These are phyloP conservation scores for Plasmodium coatneyi DNA, from an alignment of 169 alveolate species.

Conservation along the genomic window DNA sequence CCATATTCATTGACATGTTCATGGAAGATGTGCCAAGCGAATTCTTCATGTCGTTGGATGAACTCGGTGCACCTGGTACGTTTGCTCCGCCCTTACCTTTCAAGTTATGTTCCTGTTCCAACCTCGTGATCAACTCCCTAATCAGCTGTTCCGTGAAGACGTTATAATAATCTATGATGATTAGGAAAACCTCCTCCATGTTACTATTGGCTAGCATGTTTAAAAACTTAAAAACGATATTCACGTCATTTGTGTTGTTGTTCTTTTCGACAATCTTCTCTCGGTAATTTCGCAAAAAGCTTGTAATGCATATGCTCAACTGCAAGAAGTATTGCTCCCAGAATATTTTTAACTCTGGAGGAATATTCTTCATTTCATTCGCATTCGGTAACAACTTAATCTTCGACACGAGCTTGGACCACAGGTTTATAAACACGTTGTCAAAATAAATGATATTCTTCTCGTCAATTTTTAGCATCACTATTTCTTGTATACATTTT, in stretches of 20 bases:
- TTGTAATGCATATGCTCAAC: constrained; percentile 86
- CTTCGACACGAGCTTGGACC: constrained; percentile 86
- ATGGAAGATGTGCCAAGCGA: neutral
- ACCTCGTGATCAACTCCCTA: constrained; percentile 85
- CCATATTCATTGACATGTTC: neutral
- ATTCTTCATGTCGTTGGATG: constrained; percentile 22
- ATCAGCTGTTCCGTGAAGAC: constrained; percentile 89
- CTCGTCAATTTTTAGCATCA: constrained; percentile 84
- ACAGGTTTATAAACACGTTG: constrained; percentile 80
- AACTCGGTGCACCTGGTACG: constrained; percentile 22
- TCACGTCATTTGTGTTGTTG: constrained; percentile 77
- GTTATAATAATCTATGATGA: constrained; percentile 98
- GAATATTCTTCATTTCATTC: constrained; percentile 85
- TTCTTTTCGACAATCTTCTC: constrained; percentile 79
- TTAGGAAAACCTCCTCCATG: constrained; percentile 97
- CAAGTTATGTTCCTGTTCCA: constrained; percentile 78
- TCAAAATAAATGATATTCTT: constrained; percentile 82
- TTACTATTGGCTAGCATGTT: constrained; percentile 80
- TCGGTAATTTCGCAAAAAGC: constrained; percentile 84
- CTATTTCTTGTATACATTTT: constrained; percentile 94
- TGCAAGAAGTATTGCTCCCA: constrained; percentile 91
- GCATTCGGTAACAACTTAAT: constrained; percentile 86
- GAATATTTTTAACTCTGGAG: constrained; percentile 84
- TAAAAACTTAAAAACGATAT: constrained; percentile 79
- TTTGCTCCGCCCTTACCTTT: constrained; percentile 75